Evolutionary conservation across 176 grass and related monocot species (phyloP).

Genomic region (Ananas comosus): DNA sequence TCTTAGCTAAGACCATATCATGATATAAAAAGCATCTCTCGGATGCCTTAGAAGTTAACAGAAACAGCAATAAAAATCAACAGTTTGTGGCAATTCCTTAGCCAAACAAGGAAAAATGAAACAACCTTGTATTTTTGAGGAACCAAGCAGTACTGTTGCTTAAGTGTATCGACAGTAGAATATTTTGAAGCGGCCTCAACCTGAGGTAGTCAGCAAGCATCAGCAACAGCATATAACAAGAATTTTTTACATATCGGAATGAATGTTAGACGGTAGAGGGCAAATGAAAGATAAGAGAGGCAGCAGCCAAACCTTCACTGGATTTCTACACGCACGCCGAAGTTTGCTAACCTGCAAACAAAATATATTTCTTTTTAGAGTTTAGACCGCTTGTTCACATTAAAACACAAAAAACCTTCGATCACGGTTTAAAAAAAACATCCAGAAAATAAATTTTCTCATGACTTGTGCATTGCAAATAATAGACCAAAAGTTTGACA

Average conservation of each 20-base stretch:
- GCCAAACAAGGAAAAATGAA: not conserved
- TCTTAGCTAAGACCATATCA: too few relatives aligned
- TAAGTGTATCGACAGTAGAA: conserved; percentile 83
- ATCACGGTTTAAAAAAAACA: too few relatives aligned
- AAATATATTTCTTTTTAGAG: too few relatives aligned
- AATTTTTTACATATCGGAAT: conserved; percentile 48
- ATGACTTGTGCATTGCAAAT: too few relatives aligned
- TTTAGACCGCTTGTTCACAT: too few relatives aligned
- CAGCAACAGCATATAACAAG: not conserved
- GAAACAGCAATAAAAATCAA: too few relatives aligned
- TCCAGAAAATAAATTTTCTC: too few relatives aligned
- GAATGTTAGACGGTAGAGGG: not conserved
- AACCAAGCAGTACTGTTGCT: conserved; percentile 58
- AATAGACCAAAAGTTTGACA: too few relatives aligned
- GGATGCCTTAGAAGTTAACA: too few relatives aligned
- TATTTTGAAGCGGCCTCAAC: conserved; percentile 72
- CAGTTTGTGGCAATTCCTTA: too few relatives aligned
- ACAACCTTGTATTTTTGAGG: conserved; percentile 68
- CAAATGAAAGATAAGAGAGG: not conserved
- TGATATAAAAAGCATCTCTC: too few relatives aligned
- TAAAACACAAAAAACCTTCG: too few relatives aligned
- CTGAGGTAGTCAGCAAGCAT: conserved; percentile 15
- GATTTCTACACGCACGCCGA: conserved; percentile 82
- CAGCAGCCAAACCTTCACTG: conserved; percentile 46
- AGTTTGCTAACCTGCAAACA: conserved; percentile 57